These are phyloP conservation scores for Talaromyces sp. DNA, from an alignment of 2,329 filamentous ascomycete genomes.

Conservation along the genomic window DNA sequence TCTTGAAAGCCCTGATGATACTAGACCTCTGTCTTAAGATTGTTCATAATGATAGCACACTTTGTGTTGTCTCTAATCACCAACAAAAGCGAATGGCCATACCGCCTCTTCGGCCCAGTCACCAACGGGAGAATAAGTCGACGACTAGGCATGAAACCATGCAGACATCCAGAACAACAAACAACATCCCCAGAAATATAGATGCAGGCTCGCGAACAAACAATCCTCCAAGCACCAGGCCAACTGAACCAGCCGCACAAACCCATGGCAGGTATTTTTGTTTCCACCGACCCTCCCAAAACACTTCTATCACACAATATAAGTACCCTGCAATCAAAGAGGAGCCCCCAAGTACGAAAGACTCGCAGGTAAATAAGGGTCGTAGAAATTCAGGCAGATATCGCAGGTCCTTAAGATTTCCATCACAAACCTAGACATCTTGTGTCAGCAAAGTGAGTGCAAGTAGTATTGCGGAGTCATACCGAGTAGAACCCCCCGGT, in stretches of 20 bases:
- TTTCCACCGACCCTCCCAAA: neutral
- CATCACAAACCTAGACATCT: neutral
- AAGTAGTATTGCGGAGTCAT: neutral
- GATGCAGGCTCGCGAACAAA: neutral
- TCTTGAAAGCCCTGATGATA: too few species aligned
- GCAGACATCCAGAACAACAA: neutral
- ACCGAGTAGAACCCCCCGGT: neutral
- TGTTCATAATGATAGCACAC: too few species aligned
- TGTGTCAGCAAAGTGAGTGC: neutral
- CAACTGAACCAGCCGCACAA: neutral
- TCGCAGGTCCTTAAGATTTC: neutral
- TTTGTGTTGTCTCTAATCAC: neutral
- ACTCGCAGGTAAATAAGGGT: neutral
- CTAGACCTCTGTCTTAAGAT: too few species aligned
- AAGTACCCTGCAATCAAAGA: neutral
- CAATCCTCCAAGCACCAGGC: neutral
- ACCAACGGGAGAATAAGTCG: neutral
- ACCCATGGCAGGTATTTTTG: neutral
- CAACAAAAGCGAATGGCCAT: neutral
- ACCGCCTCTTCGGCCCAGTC: neutral
- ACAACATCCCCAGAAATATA: neutral
- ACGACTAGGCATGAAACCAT: neutral
- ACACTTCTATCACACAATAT: neutral
- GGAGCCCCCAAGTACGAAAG: neutral
- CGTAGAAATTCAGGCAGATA: neutral